Base-by-base conservation (phyloP, 106 monocot genomes). In the Agapanthus africanus region DNA sequence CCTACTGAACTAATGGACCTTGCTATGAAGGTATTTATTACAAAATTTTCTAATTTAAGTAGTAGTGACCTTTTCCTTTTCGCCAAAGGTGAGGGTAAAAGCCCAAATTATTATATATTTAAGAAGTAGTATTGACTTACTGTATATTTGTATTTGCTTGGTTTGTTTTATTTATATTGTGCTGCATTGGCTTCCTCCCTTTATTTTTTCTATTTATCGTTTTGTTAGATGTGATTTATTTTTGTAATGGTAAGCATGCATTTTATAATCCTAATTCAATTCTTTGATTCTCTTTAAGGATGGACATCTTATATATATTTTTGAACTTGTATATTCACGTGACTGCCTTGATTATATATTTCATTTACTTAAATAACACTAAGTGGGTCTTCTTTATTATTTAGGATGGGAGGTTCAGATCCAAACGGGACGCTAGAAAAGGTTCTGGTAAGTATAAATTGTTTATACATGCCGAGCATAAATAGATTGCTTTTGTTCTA, bases 11-110 rank as follows among this genome's bases (percentile, higher is more conserved):
- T 99, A 56, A 99, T 79, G 92, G 84, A 90, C 77, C 97, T 99
- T 59, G 97, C 97, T 73, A 99, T 99, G 91, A 91, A 95, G 91
- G 95, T 95, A 69, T 78, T 31, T 37, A n/a, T n/a, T n/a, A n/a
- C n/a, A n/a, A n/a, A n/a, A n/a, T n/a, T n/a, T n/a, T n/a, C n/a
- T n/a, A n/a, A n/a, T n/a, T n/a, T n/a, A n/a, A n/a, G n/a, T n/a
- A n/a, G n/a, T n/a, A n/a, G n/a, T n/a, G n/a, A n/a, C n/a, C n/a
- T n/a, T n/a, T n/a, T n/a, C n/a, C n/a, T n/a, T n/a, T n/a, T n/a
- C n/a, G n/a, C n/a, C n/a, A n/a, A n/a, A n/a, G n/a, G n/a, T n/a
- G n/a, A n/a, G n/a, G n/a, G n/a, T n/a, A n/a, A n/a, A n/a, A n/a
- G n/a, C n/a, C n/a, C n/a, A n/a, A n/a, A n/a, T n/a, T n/a, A n/a